These are phyloP conservation scores for Phaffomyces antillensis DNA, from an alignment of 805 yeast genomes.

Conservation along the genomic window DNA sequence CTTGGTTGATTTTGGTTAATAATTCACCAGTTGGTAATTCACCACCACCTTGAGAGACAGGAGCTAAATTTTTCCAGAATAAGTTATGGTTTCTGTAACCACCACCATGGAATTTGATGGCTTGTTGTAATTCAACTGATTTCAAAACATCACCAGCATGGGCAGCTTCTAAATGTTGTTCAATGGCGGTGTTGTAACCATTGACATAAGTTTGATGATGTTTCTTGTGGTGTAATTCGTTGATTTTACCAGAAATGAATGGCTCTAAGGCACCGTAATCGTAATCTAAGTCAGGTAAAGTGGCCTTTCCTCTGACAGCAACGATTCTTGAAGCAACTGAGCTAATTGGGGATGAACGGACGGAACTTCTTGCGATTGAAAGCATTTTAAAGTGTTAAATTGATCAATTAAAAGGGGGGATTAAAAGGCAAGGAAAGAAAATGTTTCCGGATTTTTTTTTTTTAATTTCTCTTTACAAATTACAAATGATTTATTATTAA, in stretches of 20 bases:
- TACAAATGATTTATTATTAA: too few species aligned
- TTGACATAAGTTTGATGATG: slow-evolving; percentile 90
- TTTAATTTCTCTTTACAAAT: too few species aligned
- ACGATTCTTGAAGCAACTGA: not conserved
- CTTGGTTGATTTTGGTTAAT: slow-evolving; percentile 47
- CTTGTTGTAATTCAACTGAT: slow-evolving; percentile 59
- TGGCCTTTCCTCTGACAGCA: slow-evolving; percentile 28
- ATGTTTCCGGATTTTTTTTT: not conserved
- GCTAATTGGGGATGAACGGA: not conserved
- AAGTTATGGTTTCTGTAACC: slow-evolving; percentile 81
- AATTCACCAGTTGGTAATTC: slow-evolving; percentile 48
- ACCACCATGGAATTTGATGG: slow-evolving; percentile 88
- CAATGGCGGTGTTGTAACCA: slow-evolving; percentile 74
- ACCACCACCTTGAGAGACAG: slow-evolving; percentile 73
- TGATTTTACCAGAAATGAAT: slow-evolving; percentile 76
- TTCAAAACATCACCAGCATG: slow-evolving; percentile 50
- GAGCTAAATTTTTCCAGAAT: slow-evolving; percentile 86
- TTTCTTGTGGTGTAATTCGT: slow-evolving; percentile 79
- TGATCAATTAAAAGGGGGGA: not conserved
- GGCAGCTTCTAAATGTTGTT: slow-evolving; percentile 64
- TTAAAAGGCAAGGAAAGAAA: not conserved
- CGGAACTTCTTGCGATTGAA: not conserved
- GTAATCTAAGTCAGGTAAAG: slow-evolving; percentile 76
- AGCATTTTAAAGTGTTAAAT: not conserved
- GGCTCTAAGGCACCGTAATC: slow-evolving; percentile 86